A percentile compares a stretch with the other conserved stretches of the same genome.
Conservation (phyloP, 148 eudicot species). For the Arctostaphylos glauca region DNA sequence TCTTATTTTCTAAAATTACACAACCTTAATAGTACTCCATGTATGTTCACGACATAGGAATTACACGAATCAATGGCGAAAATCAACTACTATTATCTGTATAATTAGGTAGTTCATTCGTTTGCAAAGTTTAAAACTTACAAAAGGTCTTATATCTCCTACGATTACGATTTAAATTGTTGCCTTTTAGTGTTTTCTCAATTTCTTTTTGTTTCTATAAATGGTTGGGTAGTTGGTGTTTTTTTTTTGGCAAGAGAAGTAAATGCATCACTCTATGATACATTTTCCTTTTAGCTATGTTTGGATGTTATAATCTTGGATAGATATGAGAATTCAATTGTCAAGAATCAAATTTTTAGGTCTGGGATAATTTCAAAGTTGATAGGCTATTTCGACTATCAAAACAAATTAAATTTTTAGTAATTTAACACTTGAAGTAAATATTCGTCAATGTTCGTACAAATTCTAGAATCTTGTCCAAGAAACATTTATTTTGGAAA, state of each 20-base stretch:
- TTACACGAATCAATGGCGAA: neutral
- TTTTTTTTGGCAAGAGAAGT: neutral
- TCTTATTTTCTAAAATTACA: neutral
- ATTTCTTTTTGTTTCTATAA: neutral
- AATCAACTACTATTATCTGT: neutral
- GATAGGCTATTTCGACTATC: no score
- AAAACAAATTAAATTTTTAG: no score
- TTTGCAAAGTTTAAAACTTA: no score
- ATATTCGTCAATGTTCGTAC: no score
- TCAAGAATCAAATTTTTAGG: no score
- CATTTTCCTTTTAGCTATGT: neutral
- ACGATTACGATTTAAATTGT: neutral
- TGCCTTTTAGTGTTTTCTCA: neutral
- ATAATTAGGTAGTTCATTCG: neutral
- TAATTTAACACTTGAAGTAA: no score
- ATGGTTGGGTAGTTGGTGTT: neutral
- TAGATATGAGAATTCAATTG: no score
- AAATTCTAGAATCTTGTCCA: no score
- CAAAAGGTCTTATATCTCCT: no score
- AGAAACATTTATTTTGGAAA: no score
- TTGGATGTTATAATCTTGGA: no score
- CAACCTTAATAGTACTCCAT: neutral
- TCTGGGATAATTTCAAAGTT: no score
- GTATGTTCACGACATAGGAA: neutral
- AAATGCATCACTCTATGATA: neutral